These are phyloP conservation scores for Aureobasidium musti DNA, from an alignment of 2,329 filamentous ascomycete genomes.

Conservation along the genomic window DNA sequence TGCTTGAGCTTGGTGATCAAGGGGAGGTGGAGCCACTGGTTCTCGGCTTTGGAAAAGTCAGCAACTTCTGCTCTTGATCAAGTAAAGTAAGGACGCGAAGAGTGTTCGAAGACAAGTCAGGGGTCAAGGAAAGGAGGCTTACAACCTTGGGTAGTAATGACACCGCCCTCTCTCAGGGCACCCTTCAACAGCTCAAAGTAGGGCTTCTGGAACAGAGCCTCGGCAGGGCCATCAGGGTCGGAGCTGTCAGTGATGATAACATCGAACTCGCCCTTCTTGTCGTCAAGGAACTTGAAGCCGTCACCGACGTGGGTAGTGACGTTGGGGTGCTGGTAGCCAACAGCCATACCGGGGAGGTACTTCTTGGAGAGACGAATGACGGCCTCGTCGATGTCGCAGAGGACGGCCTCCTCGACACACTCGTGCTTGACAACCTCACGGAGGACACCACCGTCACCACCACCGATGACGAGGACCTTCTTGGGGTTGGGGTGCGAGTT, in stretches of 20 bases:
- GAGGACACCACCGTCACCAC: slow-evolving; percentile 94
- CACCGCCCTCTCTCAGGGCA: slow-evolving; percentile 90
- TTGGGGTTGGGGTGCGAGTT: slow-evolving; percentile 98
- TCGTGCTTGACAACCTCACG: slow-evolving; percentile 99
- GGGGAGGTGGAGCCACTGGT: slow-evolving; percentile 96
- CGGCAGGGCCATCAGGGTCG: slow-evolving; percentile 93
- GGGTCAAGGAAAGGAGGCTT: slow-evolving; percentile 66
- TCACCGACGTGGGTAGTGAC: slow-evolving; percentile 91
- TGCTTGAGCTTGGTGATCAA: slow-evolving; percentile 96
- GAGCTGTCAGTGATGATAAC: slow-evolving; percentile 99
- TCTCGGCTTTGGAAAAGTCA: slow-evolving; percentile 69
- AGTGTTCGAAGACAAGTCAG: slow-evolving; percentile 32
- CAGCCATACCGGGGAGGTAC: slow-evolving; percentile 92
- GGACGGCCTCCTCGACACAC: slow-evolving; percentile 88
- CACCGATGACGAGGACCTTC: slow-evolving; percentile 97
- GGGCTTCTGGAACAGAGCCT: slow-evolving; percentile 96
- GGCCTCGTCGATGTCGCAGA: slow-evolving; percentile 99
- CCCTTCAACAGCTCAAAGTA: slow-evolving; percentile 94
- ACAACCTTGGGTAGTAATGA: slow-evolving; percentile 99
- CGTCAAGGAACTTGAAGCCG: slow-evolving; percentile 96
- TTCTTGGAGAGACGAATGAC: slow-evolving; percentile 98
- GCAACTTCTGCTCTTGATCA: slow-evolving; percentile 15
- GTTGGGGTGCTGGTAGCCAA: slow-evolving; percentile 88
- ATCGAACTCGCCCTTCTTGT: slow-evolving; percentile 96
- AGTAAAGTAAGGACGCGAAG: neutral